These are phyloP conservation scores for Phytophthora meadii DNA, from an alignment of 352 stramenopile species.

Conservation along the genomic window DNA sequence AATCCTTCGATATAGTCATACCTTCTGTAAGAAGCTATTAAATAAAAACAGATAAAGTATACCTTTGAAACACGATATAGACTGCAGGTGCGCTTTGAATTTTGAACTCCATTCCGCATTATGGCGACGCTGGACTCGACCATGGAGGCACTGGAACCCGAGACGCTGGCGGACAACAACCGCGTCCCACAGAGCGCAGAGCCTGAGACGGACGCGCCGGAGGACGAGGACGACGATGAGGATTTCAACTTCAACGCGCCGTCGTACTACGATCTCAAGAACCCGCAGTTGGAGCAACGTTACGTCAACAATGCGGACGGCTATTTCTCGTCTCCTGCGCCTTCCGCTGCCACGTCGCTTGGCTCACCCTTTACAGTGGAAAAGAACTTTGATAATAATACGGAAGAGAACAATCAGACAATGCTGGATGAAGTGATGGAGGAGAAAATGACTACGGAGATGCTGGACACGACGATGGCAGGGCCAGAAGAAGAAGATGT, in stretches of 20 bases:
- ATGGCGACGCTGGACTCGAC: conserved; percentile 51
- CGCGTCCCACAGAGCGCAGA: conserved; percentile 36
- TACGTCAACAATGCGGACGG: conserved; percentile 90
- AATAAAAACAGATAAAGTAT: not conserved
- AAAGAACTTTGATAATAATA: conserved; percentile 1
- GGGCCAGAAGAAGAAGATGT: conserved; percentile 28
- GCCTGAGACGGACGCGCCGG: conserved; percentile 31
- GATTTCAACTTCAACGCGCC: conserved; percentile 83
- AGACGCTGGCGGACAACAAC: conserved; percentile 18
- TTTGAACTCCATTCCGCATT: conserved; percentile 25
- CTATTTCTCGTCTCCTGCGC: conserved; percentile 67
- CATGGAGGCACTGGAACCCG: conserved; percentile 43
- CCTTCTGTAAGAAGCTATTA: no score
- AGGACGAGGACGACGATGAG: conserved; percentile 57
- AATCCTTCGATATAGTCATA: not conserved
- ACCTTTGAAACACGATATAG: conserved; percentile 3
- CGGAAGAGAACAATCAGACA: conserved; percentile 1
- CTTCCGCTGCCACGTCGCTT: conserved; percentile 22
- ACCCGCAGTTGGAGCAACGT: conserved; percentile 67
- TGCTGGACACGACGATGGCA: conserved; percentile 53
- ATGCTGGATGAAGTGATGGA: conserved; percentile 55
- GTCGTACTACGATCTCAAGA: conserved; percentile 84
- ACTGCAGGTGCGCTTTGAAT: conserved; percentile 20
- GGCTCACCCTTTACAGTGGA: conserved; percentile 11
- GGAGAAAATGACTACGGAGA: conserved; percentile 35